Base-by-base conservation (phyloP, 805 yeast species). In the Saccharomyces mikatae region DNA sequence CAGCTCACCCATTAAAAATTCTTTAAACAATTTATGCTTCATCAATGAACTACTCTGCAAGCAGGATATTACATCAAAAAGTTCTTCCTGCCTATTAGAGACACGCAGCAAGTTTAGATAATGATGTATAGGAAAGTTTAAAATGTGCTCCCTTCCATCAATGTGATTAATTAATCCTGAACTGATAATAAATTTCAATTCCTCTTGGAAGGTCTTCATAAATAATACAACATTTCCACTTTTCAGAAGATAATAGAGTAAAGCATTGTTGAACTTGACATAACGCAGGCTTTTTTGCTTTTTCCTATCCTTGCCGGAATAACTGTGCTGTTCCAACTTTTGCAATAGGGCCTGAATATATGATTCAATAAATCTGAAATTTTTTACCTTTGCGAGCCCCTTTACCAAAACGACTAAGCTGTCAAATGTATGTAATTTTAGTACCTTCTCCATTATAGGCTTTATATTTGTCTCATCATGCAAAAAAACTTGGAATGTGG, bases 401-500 rank as follows among this genome's bases (percentile, higher is more conserved):
- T 62, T 57, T 10, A 61, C 52, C 1, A 67, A 49, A 8, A 48
- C 50, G 10, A 56, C 49, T 51, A 66, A 63, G 13, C 63, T 54
- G 10, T 57, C 49, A 41, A 65, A 64, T 47, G 58, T 56, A 54
- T 66, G 58, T 14, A 68, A 51, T 47, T 54, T 60, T 29, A 52
- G 53, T 41, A 68, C 65, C 48, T 62, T 63, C 8, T 52, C 46
- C 21, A 50, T 26, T 4, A 55, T 52, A 1, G 52, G 49, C 21
- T 5, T 30, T n/a, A 52, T 56, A 6, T 55, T 59, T 14, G 54
- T 52, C 13, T 53, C 53, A 6, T 59, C 51, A 30, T 60, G 54
- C 11, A 66, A 32, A 50, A 65, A 68, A 24, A 58, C 48, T 50
- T 65, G 66, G 48, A 68, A 65, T 2, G 70, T 62, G 1, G 60